These are phyloP conservation scores for Pouteria campechiana DNA, from an alignment of 179 eudicot genomes.

Conservation along the genomic window DNA sequence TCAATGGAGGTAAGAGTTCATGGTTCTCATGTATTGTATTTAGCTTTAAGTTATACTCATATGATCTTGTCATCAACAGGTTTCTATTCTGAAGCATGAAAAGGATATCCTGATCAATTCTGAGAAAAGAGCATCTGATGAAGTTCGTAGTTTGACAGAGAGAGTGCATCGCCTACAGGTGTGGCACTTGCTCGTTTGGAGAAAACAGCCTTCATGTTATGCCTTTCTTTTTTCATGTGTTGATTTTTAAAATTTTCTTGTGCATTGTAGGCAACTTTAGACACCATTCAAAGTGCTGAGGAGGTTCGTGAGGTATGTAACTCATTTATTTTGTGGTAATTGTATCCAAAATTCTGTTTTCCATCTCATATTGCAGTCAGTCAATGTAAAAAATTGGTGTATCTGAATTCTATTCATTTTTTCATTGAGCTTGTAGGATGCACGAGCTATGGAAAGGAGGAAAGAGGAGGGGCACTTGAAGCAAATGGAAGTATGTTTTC, in stretches of 20 bases:
- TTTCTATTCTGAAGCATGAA: slow-evolving; percentile 64
- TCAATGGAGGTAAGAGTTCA: slow-evolving; percentile 79
- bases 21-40: too few relatives aligned
- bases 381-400: background rate
- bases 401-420: background rate
- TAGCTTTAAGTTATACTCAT: background rate
- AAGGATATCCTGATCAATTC: slow-evolving; percentile 68
- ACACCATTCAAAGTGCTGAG: slow-evolving; percentile 73
- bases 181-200: background rate
- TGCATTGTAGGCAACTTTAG: slow-evolving; percentile 72
- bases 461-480: slow-evolving; percentile 71
- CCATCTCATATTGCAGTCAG: too few relatives aligned
- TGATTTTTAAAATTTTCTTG: background rate
- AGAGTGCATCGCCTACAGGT: slow-evolving; percentile 83
- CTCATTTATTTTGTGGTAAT: background rate
- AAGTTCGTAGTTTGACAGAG: slow-evolving; percentile 76
- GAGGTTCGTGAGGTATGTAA: slow-evolving; percentile 73
- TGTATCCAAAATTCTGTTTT: background rate
- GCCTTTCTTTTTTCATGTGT: background rate
- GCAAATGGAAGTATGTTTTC: slow-evolving; percentile 49
- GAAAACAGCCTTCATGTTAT: background rate
- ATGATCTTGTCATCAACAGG: slow-evolving; percentile 13
- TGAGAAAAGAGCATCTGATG: slow-evolving; percentile 86
- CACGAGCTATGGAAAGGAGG: slow-evolving; percentile 61
- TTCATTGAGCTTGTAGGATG: slow-evolving; percentile 30